Conservation (phyloP, 2,329 filamentous ascomycete genomes). For the Paraphoma chrysanthemicola region DNA sequence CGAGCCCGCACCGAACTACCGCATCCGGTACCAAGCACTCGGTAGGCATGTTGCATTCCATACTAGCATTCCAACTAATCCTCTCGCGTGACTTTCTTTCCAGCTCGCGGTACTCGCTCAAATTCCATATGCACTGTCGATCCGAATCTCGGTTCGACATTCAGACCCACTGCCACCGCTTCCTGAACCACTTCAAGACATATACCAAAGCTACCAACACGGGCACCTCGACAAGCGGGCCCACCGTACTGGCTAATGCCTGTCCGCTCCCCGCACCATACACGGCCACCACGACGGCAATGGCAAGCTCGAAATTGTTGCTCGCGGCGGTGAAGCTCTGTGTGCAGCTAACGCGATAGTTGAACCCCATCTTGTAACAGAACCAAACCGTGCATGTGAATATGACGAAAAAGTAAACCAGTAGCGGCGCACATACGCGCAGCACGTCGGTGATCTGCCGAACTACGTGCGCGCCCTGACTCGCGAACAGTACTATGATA, state of each 20-base stretch:
- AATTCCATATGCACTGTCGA: neutral
- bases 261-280: conserved; percentile 81
- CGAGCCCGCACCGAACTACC: neutral
- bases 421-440: conserved; percentile 78
- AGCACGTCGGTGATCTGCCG: conserved; percentile 84
- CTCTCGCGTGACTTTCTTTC: neutral
- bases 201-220: conserved; percentile 81
- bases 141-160: conserved; percentile 2
- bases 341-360: conserved; percentile 73
- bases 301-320: conserved; percentile 93
- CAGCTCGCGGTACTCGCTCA: neutral
- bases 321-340: conserved; percentile 91
- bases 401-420: conserved; percentile 80
- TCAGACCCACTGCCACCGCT: conserved; percentile 60
- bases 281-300: conserved; percentile 83
- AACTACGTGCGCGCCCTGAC: conserved; percentile 80
- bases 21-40: neutral
- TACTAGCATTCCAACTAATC: neutral
- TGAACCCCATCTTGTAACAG: conserved; percentile 72
- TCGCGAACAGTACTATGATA: conserved; percentile 84
- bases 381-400: conserved; percentile 74
- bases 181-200: conserved; percentile 67
- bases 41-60: neutral
- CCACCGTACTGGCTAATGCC: conserved; percentile 82
- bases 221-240: conserved; percentile 85